Evolutionary conservation across 306 rosid species (phyloP).

Genomic region (Fagus sylvatica): DNA sequence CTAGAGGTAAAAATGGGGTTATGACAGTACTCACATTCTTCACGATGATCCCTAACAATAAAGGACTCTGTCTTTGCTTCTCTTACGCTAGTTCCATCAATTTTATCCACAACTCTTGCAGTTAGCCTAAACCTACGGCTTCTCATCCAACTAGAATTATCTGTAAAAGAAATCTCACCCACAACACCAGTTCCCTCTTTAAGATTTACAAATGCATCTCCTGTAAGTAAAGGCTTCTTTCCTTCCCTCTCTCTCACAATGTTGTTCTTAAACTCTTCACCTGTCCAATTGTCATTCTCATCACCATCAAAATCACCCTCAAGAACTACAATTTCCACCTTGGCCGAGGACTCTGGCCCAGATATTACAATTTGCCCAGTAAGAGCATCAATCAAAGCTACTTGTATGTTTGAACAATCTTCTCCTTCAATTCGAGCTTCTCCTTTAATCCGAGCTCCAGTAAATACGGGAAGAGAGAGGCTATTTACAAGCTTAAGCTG

Average conservation of each 20-base stretch:
- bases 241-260: constrained; percentile 93
- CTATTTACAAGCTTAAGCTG: constrained; percentile 67
- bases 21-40: constrained; percentile 94
- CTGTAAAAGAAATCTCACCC: constrained; percentile 86
- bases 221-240: constrained; percentile 88
- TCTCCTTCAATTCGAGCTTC: constrained; percentile 88
- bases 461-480: constrained; percentile 83
- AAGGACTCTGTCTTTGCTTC: constrained; percentile 92
- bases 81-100: constrained; percentile 62
- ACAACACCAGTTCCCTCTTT: constrained; percentile 71
- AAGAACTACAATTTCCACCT: constrained; percentile 90
- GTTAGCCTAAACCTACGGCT: constrained; percentile 91
- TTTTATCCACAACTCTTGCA: constrained; percentile 70
- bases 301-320: constrained; percentile 96
- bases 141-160: constrained; percentile 99
- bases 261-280: constrained; percentile 83
- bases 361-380: constrained; percentile 60
- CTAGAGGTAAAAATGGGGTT: no score
- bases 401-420: constrained; percentile 60
- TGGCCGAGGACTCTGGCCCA: constrained; percentile 78
- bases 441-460: constrained; percentile 96
- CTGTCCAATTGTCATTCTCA: constrained; percentile 72
- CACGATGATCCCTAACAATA: constrained; percentile 90
- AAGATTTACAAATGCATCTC: constrained; percentile 74
- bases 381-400: constrained; percentile 62